Conservation (phyloP, 495 filamentous ascomycete species). For the Extremus antarcticus region DNA sequence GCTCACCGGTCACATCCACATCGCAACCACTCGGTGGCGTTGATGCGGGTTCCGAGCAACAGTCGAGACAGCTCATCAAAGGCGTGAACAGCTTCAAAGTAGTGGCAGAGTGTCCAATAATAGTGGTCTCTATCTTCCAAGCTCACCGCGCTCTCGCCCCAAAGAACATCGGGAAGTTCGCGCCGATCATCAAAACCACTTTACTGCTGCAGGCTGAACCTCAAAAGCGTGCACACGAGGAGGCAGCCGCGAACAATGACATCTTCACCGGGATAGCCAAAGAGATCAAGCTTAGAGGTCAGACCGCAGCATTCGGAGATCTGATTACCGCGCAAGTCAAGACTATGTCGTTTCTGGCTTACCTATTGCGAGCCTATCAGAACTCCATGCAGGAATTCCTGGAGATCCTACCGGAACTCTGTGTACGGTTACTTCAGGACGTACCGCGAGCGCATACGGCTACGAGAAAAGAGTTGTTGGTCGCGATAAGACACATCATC, state of each 20-base stretch:
- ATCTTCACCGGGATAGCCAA: constrained; percentile 90
- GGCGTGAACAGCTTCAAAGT: constrained; percentile 99
- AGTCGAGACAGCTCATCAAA: constrained; percentile 65
- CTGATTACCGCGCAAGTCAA: constrained; percentile 98
- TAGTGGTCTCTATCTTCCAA: constrained; percentile 97
- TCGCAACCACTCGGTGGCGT: constrained; percentile 31
- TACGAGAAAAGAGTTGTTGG: constrained; percentile 86
- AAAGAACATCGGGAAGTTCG: constrained; percentile 81
- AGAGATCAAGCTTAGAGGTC: constrained; percentile 75
- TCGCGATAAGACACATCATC: constrained; percentile 95
- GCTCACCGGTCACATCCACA: constrained; percentile 69
- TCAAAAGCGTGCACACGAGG: constrained; percentile 81
- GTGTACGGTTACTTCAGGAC: constrained; percentile 84
- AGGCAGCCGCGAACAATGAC: constrained; percentile 60
- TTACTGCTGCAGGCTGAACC: constrained; percentile 83
- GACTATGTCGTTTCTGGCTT: constrained; percentile 98
- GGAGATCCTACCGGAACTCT: constrained; percentile 74
- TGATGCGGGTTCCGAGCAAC: constrained; percentile 69
- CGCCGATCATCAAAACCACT: constrained; percentile 86
- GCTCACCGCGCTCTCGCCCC: constrained; percentile 68
- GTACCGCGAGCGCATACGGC: constrained; percentile 89
- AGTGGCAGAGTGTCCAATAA: constrained; percentile 92
- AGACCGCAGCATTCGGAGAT: constrained; percentile 74
- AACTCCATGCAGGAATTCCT: constrained; percentile 84
- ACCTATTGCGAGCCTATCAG: constrained; percentile 79